Evolutionary conservation across 768 basidiomycete species (phyloP).

Genomic region (Mycena crocata): DNA sequence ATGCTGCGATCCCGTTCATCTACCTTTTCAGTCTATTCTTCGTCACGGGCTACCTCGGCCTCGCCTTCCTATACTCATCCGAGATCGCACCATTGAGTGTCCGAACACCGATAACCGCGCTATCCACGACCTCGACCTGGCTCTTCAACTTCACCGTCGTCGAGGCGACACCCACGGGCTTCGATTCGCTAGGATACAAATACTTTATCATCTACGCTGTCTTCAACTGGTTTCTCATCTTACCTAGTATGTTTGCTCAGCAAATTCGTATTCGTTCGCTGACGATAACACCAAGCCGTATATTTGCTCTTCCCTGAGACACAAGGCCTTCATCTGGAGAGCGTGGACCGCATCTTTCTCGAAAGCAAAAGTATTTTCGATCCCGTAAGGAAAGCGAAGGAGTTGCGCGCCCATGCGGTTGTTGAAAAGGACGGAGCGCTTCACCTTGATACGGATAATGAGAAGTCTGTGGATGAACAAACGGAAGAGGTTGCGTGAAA

Average conservation of each 20-base stretch:
- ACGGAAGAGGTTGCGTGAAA: neutral
- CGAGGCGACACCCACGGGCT: constrained; percentile 34
- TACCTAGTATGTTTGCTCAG: constrained; percentile 25
- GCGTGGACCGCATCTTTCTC: constrained; percentile 31
- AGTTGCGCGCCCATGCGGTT: constrained; percentile 16
- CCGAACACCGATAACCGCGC: constrained; percentile 33
- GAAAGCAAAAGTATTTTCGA: constrained; percentile 33
- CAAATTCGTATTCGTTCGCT: neutral
- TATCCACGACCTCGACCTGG: constrained; percentile 33
- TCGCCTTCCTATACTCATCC: constrained; percentile 33
- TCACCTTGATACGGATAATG: neutral
- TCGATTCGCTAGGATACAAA: constrained; percentile 24
- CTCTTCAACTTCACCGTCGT: constrained; percentile 33
- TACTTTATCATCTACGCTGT: constrained; percentile 33
- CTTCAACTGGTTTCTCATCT: constrained; percentile 31
- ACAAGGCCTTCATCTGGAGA: constrained; percentile 33
- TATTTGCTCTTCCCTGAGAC: constrained; percentile 34
- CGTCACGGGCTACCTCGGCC: constrained; percentile 33
- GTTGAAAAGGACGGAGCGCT: constrained; percentile 12
- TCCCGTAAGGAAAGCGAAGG: constrained; percentile 27
- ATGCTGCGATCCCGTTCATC: constrained; percentile 33
- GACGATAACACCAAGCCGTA: constrained; percentile 5
- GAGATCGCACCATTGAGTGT: constrained; percentile 33
- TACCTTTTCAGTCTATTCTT: constrained; percentile 33
- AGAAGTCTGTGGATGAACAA: constrained; percentile 10